phyloP scores from a whole-genome alignment of 2,329 filamentous ascomycete genomes.

The Geosmithia morbida region DNA sequence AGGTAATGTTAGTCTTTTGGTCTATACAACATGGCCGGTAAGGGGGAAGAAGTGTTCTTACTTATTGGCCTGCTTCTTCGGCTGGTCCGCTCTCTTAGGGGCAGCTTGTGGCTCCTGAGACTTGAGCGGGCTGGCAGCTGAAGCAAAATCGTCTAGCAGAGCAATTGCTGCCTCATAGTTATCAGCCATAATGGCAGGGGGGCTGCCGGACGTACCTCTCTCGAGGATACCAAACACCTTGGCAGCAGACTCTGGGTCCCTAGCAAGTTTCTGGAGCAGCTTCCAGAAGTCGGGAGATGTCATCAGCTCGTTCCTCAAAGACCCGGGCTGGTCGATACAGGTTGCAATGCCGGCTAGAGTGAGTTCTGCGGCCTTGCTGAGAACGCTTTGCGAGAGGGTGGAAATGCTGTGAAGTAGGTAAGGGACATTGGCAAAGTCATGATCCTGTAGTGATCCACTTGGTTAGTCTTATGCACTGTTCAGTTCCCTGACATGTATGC shows the following conservation, averaged over 20 bases:
- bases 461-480: not conserved
- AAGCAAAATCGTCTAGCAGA: slow-evolving; percentile 80
- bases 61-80: slow-evolving; percentile 11
- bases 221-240: slow-evolving; percentile 82
- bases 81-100: slow-evolving; percentile 16
- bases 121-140: slow-evolving; percentile 61
- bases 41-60: slow-evolving; percentile 5
- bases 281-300: slow-evolving; percentile 97
- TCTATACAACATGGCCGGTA: not conserved
- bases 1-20: not conserved
- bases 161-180: slow-evolving; percentile 85
- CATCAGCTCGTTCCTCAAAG: slow-evolving; percentile 81
- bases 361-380: slow-evolving; percentile 62
- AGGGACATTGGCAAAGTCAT: slow-evolving; percentile 82
- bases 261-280: slow-evolving; percentile 63
- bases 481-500: slow-evolving; percentile 3
- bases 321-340: slow-evolving; percentile 65
- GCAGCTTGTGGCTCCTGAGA: slow-evolving; percentile 49
- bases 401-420: slow-evolving; percentile 87
- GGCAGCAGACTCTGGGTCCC: slow-evolving; percentile 53
- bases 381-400: slow-evolving; percentile 62
- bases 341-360: slow-evolving; percentile 66
- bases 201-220: slow-evolving; percentile 56
- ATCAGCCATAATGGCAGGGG: slow-evolving; percentile 77
- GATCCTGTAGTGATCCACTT: slow-evolving; percentile 39